These are phyloP conservation scores for Penicillium angulare DNA, from an alignment of 495 filamentous ascomycete species.

Conservation along the genomic window DNA sequence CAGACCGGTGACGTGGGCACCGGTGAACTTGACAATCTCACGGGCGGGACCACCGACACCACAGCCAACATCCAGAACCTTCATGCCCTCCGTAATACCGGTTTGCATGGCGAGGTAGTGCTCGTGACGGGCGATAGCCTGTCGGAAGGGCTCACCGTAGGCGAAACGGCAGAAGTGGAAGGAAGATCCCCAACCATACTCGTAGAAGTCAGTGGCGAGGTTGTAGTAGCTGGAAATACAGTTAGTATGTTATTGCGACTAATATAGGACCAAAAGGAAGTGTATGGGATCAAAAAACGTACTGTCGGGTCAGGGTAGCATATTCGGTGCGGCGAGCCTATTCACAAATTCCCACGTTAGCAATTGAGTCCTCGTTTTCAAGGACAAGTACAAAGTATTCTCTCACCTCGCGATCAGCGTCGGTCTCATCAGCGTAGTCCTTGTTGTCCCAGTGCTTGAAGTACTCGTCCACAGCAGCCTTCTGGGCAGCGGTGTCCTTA, in stretches of 20 bases:
- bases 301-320: conserved; percentile 93
- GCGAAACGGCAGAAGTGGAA: conserved; percentile 99
- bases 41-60: conserved; percentile 97
- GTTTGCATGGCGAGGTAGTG: conserved; percentile 95
- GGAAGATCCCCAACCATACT: conserved; percentile 91
- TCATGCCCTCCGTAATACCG: conserved; percentile 81
- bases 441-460: conserved; percentile 99
- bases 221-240: conserved; percentile 81
- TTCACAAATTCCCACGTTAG: not conserved
- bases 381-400: not conserved
- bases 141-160: conserved; percentile 80
- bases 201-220: conserved; percentile 94
- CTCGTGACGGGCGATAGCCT: conserved; percentile 95
- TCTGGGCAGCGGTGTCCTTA: conserved; percentile 80
- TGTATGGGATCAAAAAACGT: too few species aligned
- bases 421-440: conserved; percentile 72
- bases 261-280: not conserved
- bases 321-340: conserved; percentile 86
- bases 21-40: conserved; percentile 95
- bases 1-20: conserved; percentile 82
- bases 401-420: conserved; percentile 70
- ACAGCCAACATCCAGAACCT: conserved; percentile 94
- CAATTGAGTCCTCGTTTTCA: not conserved
- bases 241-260: conserved; percentile 12
- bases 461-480: conserved; percentile 92